Evolutionary conservation across 202 grass and related monocot species (phyloP).

Genomic region (Elaeis oleifera): DNA sequence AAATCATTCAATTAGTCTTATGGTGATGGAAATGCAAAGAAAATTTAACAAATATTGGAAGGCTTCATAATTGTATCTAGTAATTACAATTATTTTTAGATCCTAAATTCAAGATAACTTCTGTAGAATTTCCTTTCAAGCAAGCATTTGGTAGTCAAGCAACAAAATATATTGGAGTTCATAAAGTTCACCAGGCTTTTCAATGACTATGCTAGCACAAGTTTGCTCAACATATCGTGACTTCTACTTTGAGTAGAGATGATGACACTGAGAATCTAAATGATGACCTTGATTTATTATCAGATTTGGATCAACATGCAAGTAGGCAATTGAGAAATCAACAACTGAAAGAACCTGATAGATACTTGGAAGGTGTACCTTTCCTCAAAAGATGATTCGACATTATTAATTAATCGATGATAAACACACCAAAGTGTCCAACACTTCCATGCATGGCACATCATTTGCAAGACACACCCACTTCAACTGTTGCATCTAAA

Average conservation of each 20-base stretch:
- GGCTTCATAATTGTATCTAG: constrained; percentile 27
- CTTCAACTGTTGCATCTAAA: constrained; percentile 34
- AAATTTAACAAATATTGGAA: constrained; percentile 40
- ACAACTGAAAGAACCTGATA: constrained; percentile 36
- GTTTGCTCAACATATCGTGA: constrained; percentile 1
- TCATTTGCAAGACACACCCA: constrained; percentile 45
- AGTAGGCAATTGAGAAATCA: constrained; percentile 35
- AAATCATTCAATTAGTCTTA: constrained; percentile 32
- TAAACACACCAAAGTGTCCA: constrained; percentile 39
- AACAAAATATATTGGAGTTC: constrained; percentile 27
- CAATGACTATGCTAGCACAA: constrained; percentile 29
- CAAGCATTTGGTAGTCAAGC: constrained; percentile 31
- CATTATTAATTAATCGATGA: constrained; percentile 52
- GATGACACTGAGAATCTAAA: constrained; percentile 15
- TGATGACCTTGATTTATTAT: constrained; percentile 42
- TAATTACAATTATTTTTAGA: constrained; percentile 39
- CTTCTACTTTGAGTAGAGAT: constrained; percentile 19
- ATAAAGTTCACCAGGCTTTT: constrained; percentile 26
- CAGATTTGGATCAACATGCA: constrained; percentile 52
- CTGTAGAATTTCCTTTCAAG: constrained; percentile 38
- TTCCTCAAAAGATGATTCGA: constrained; percentile 49
- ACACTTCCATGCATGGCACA: constrained; percentile 39
- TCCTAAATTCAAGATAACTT: constrained; percentile 45
- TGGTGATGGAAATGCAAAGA: constrained; percentile 38
- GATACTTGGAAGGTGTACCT: constrained; percentile 43